A percentile compares a stretch with the other conserved stretches of the same genome.
Conservation (phyloP, 306 rosid species). For the Casuarina glauca region DNA sequence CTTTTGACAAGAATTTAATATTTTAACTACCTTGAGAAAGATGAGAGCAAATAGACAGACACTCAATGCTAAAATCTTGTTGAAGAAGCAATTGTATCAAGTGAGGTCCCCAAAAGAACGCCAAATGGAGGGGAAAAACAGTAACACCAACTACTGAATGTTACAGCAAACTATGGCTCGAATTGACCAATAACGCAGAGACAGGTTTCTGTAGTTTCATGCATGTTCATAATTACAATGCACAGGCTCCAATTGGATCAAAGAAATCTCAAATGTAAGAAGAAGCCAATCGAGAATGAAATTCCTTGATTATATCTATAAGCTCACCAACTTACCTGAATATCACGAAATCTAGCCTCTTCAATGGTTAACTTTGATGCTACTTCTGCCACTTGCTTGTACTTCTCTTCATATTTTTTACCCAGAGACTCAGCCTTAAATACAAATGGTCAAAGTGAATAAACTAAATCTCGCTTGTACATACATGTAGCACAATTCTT, state of each 20-base stretch:
- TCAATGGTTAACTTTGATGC: slow-evolving; percentile 87
- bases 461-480: slow-evolving; percentile 21
- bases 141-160: neutral
- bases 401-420: slow-evolving; percentile 89
- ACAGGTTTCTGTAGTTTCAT: neutral
- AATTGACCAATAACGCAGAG: neutral
- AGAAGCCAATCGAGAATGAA: neutral
- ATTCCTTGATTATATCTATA: neutral
- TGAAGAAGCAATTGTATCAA: neutral
- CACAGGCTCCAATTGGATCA: neutral
- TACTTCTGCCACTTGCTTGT: slow-evolving; percentile 89
- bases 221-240: neutral
- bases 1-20: neutral
- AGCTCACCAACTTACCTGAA: slow-evolving; percentile 64
- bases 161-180: neutral
- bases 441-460: slow-evolving; percentile 8
- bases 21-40: neutral
- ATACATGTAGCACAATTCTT: slow-evolving; percentile 16
- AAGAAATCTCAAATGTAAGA: neutral
- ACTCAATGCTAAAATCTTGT: neutral
- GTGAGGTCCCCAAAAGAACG: neutral
- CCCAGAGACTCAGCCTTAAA: slow-evolving; percentile 76
- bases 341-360: slow-evolving; percentile 85
- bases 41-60: neutral
- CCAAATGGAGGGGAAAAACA: neutral